phyloP scores from a whole-genome alignment of 2,329 filamentous ascomycete genomes.

The Cytospora piceae region DNA sequence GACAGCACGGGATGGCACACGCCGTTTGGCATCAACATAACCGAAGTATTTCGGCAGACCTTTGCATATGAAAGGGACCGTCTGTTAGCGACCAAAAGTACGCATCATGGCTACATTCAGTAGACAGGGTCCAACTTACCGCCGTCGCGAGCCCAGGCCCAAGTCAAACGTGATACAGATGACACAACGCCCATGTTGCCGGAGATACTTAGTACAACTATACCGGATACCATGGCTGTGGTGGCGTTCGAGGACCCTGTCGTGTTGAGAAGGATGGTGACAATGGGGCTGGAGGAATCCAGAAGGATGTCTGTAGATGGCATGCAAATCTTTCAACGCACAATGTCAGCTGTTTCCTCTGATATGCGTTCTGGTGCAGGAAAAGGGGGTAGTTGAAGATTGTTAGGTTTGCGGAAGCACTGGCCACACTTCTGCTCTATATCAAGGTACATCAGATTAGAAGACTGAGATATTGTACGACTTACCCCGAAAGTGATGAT shows the following conservation, averaged over 20 bases:
- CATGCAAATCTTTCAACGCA: conserved; percentile 38
- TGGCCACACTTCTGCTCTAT: background rate
- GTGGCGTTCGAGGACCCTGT: conserved; percentile 46
- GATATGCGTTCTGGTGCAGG: background rate
- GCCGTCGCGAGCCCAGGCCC: conserved; percentile 53
- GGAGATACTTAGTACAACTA: conserved; percentile 44
- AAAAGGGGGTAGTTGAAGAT: background rate
- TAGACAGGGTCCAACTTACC: conserved; percentile 35
- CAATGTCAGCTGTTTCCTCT: background rate
- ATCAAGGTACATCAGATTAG: background rate
- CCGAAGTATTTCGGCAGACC: conserved; percentile 23
- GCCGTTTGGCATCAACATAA: conserved; percentile 37
- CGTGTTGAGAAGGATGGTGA: conserved; percentile 46
- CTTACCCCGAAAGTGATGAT: conserved; percentile 46
- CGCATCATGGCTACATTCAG: conserved; percentile 43
- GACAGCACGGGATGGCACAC: conserved; percentile 44
- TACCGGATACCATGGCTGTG: conserved; percentile 44
- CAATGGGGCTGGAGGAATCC: conserved; percentile 43
- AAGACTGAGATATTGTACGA: background rate
- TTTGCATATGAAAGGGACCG: conserved; percentile 26
- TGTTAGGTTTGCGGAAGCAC: too few relatives aligned
- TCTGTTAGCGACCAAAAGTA: conserved; percentile 35
- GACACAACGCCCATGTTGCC: conserved; percentile 48
- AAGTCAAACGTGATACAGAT: conserved; percentile 51
- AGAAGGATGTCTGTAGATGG: conserved; percentile 42